phyloP scores from a whole-genome alignment of 1,284 basidiomycete species.

The Apiotrichum mycotoxinovorans region DNA sequence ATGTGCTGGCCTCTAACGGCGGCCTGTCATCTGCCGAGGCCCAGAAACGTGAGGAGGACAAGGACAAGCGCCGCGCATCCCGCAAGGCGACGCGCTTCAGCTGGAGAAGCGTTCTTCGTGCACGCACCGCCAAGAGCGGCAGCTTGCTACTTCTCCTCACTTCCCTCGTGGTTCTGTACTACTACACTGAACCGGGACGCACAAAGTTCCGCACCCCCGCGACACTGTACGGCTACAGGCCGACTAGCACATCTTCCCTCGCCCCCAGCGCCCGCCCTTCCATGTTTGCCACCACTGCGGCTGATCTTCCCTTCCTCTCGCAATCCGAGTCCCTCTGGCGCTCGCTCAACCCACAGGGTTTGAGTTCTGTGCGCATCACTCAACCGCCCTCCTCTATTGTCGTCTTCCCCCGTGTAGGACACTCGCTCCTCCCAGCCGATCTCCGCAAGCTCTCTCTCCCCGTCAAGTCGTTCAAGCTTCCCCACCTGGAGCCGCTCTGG shows the following conservation, averaged over 20 bases:
- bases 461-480: constrained; percentile 37
- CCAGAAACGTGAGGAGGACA: constrained; percentile 15
- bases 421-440: constrained; percentile 39
- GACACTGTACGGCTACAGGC: constrained; percentile 42
- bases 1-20: constrained; percentile 35
- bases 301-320: constrained; percentile 26
- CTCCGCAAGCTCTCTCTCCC: constrained; percentile 38
- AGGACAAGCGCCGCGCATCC: constrained; percentile 3
- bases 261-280: constrained; percentile 19
- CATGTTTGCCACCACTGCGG: constrained; percentile 10
- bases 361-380: constrained; percentile 69
- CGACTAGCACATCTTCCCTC: constrained; percentile 18
- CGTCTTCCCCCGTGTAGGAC: constrained; percentile 55
- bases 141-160: constrained; percentile 62
- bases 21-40: constrained; percentile 13
- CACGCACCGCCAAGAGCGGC: constrained; percentile 72
- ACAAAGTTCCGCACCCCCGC: constrained; percentile 26
- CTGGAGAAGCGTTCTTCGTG: constrained; percentile 56
- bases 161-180: constrained; percentile 46
- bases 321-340: constrained; percentile 63
- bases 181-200: constrained; percentile 39
- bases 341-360: constrained; percentile 68
- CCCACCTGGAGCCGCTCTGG: constrained; percentile 54
- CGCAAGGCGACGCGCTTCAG: constrained; percentile 6
- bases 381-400: constrained; percentile 75